Base-by-base conservation (phyloP, 2,329 filamentous ascomycete genomes). In the Cladorrhinum sp. region DNA sequence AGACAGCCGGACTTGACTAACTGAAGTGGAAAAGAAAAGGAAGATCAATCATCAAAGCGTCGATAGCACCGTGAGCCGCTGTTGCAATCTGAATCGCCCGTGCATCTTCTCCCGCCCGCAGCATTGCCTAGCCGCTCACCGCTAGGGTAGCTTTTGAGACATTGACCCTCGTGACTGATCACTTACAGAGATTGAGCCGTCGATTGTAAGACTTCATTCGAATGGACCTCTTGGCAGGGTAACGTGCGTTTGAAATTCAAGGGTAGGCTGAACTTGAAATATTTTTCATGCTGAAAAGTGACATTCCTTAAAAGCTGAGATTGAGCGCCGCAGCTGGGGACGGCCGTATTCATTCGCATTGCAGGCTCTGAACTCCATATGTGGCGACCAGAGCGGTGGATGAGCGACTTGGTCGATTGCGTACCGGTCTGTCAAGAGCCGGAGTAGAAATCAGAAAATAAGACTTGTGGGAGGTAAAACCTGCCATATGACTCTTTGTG, bases 11-110 rank as follows among this genome's bases (percentile, higher is more conserved):
- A 46, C 42, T 46, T 46, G 16, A 20, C 42, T 46, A 8, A 46
- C 42, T 21, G 30, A 24, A 55, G 28, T 16, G 52, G 30, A 55
- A 39, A 33, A 9, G 30, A 24, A 36, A 16, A 20, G 30, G 30
- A 28, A 55, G 52, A 55, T 55, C 52, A 55, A 39, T 26, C 26
- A 55, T 55, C 30, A 55, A 12, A 28, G 28, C 52, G 30, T 39
- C n/a, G 30, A 39, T 21, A 42, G 30, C 52, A 55, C n/a, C n/a
- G n/a, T 55, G 52, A 42, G 28, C 30, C 52, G 52, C 39, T 57
- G 36, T 28, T 57, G 24, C 26, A 46, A 26, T 33, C n/a, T 55
- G 53, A 42, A 55, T 46, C 36, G 53, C 24, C 53, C 53, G 36
- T 26, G 53, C 53, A 55, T 36, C 20, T n/a, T 36, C 18, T 55